These are phyloP conservation scores for Podaxis mareebaensis DNA, from an alignment of 768 basidiomycete species.

Conservation along the genomic window DNA sequence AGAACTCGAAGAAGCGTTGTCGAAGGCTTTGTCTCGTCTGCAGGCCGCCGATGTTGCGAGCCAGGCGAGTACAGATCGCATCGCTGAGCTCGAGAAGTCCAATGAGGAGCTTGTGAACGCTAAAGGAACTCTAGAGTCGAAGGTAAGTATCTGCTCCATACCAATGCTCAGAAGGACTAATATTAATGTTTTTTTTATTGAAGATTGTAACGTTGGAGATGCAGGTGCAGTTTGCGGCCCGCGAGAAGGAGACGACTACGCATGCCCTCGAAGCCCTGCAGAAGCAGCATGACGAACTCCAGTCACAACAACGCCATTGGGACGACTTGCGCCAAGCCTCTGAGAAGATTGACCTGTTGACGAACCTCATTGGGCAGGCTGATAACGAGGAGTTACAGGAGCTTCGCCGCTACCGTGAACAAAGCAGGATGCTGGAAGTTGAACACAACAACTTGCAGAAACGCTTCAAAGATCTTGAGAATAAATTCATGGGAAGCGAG, in stretches of 20 bases:
- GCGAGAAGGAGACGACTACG: constrained; percentile 61
- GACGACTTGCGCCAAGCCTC: constrained; percentile 69
- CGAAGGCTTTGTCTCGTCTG: constrained; percentile 68
- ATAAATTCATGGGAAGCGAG: constrained; percentile 59
- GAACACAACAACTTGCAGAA: constrained; percentile 70
- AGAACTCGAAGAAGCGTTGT: constrained; percentile 73
- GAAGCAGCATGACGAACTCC: constrained; percentile 58
- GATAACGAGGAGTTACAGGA: constrained; percentile 77
- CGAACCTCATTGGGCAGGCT: constrained; percentile 57
- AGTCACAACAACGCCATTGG: constrained; percentile 73
- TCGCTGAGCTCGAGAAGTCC: constrained; percentile 60
- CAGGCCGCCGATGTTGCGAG: constrained; percentile 71
- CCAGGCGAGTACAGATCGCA: constrained; percentile 59
- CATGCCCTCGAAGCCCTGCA: constrained; percentile 55
- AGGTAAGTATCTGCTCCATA: constrained; percentile 47
- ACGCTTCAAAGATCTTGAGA: constrained; percentile 72
- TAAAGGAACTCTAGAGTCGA: constrained; percentile 55
- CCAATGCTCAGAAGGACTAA: background rate
- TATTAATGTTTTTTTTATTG: constrained; percentile 17
- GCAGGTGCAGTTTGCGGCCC: constrained; percentile 52
- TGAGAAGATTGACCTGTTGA: constrained; percentile 72
- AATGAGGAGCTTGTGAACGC: constrained; percentile 57
- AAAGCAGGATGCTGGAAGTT: constrained; percentile 60
- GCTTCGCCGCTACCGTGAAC: constrained; percentile 65
- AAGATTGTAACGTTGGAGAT: constrained; percentile 66